phyloP scores from a whole-genome alignment of 768 basidiomycete genomes.

The Panus rudis region DNA sequence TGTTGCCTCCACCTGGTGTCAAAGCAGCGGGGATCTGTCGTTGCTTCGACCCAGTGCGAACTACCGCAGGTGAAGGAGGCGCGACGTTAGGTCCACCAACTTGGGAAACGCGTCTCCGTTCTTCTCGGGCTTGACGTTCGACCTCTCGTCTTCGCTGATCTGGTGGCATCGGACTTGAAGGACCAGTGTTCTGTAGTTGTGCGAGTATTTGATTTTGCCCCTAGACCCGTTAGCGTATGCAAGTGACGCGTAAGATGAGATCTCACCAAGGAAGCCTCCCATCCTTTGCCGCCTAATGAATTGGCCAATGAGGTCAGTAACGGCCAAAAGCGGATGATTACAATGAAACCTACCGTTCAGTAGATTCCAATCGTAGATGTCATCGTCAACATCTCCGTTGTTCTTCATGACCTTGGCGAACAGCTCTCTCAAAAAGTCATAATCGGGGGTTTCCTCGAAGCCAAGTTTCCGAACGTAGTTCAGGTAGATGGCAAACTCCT shows the following conservation, averaged over 20 bases:
- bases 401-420: constrained; percentile 93
- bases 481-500: constrained; percentile 97
- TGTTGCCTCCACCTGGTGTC: constrained; percentile 41
- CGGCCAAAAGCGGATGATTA: constrained; percentile 1
- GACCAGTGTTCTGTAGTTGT: constrained; percentile 52
- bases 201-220: constrained; percentile 59
- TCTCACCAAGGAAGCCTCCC: constrained; percentile 79
- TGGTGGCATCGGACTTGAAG: constrained; percentile 31
- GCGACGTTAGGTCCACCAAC: constrained; percentile 47
- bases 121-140: constrained; percentile 52
- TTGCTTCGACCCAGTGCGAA: constrained; percentile 69
- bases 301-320: constrained; percentile 2
- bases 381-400: constrained; percentile 86
- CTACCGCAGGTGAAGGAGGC: constrained; percentile 73
- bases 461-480: constrained; percentile 99
- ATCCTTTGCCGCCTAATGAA: constrained; percentile 76
- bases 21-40: constrained; percentile 51
- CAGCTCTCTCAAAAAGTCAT: constrained; percentile 93
- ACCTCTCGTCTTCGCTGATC: constrained; percentile 56
- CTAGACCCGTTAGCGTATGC: constrained; percentile 22
- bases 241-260: neutral
- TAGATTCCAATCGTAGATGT: constrained; percentile 93
- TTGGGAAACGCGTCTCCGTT: constrained; percentile 59
- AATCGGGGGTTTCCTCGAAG: constrained; percentile 98
- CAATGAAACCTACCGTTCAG: constrained; percentile 56